Percentiles rank a stretch among this genome's conserved stretches.
Conservation (phyloP, 108 stramenopile species). For the Pseudonitzschia delicatissima region DNA sequence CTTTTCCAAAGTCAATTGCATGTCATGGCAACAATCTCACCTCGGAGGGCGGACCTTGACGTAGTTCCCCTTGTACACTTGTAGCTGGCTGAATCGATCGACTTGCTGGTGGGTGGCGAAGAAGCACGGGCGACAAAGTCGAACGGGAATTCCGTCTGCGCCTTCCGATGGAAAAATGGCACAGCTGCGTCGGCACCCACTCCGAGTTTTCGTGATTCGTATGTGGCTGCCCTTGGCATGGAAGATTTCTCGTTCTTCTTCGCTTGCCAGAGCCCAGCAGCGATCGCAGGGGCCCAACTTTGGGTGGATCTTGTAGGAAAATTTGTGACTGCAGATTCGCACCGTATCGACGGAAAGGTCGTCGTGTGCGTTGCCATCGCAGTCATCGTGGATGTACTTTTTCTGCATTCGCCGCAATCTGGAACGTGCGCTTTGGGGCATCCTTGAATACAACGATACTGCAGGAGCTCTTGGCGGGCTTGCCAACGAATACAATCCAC, state of each 20-base stretch:
- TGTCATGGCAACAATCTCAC: no score
- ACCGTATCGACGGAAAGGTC: background rate
- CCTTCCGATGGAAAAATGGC: slow-evolving; percentile 21
- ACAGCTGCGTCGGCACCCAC: slow-evolving; percentile 23
- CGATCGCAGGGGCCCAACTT: slow-evolving; percentile 25
- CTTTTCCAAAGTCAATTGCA: no score
- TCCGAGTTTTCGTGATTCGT: slow-evolving; percentile 22
- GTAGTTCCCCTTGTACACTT: slow-evolving; percentile 15
- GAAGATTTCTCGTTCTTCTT: slow-evolving; percentile 20
- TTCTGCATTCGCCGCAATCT: background rate
- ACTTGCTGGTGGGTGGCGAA: slow-evolving; percentile 20
- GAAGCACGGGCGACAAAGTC: slow-evolving; percentile 23
- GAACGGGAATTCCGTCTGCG: slow-evolving; percentile 14
- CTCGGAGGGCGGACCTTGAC: background rate
- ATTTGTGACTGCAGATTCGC: slow-evolving; percentile 13
- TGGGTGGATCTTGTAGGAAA: slow-evolving; percentile 17
- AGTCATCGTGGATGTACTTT: no score
- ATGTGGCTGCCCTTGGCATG: slow-evolving; percentile 15
- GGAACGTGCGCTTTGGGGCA: background rate
- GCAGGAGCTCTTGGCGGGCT: background rate
- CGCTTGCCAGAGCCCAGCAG: slow-evolving; percentile 19
- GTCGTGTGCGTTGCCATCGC: background rate
- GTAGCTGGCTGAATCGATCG: background rate
- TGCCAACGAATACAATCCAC: background rate
- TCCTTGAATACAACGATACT: background rate